Evolutionary conservation across 306 rosid genomes (phyloP).

Genomic region (Sechiopsis laciniata): DNA sequence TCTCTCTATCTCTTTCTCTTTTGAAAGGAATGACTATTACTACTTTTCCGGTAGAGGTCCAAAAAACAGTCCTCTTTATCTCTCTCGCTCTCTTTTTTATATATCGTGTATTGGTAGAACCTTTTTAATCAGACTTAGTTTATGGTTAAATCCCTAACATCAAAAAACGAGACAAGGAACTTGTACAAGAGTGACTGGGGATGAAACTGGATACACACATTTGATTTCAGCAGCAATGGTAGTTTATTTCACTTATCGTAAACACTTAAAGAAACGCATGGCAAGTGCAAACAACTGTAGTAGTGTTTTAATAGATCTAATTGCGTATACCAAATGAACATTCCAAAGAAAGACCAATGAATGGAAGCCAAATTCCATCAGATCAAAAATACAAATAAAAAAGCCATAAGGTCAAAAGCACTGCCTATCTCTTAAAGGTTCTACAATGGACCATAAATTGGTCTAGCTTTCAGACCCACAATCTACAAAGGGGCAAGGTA

Average conservation of each 20-base stretch:
- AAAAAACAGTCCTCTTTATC: neutral
- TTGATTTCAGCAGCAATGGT: neutral
- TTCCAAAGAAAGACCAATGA: neutral
- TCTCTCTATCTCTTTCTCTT: neutral
- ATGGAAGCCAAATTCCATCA: neutral
- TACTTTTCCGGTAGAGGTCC: neutral
- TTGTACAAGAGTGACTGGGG: neutral
- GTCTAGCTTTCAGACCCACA: neutral
- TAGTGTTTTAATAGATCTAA: neutral
- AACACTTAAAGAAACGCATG: neutral
- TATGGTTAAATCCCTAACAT: neutral
- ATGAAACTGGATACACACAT: slow-evolving; percentile 1
- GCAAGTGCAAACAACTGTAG: neutral
- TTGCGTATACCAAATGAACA: neutral
- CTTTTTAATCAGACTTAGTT: neutral
- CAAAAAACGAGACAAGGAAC: neutral
- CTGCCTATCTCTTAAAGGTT: neutral
- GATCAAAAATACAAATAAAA: neutral
- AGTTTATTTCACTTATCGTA: neutral
- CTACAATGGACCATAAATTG: neutral
- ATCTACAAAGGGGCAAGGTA: neutral
- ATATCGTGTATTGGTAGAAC: neutral
- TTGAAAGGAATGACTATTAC: neutral
- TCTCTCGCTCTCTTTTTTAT: neutral
- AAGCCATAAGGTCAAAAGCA: neutral